Percentiles rank a stretch among this genome's conserved stretches.
phyloP scores from a whole-genome alignment of 2,329 filamentous ascomycete species.

The Allantophomopsis cytisporea region DNA sequence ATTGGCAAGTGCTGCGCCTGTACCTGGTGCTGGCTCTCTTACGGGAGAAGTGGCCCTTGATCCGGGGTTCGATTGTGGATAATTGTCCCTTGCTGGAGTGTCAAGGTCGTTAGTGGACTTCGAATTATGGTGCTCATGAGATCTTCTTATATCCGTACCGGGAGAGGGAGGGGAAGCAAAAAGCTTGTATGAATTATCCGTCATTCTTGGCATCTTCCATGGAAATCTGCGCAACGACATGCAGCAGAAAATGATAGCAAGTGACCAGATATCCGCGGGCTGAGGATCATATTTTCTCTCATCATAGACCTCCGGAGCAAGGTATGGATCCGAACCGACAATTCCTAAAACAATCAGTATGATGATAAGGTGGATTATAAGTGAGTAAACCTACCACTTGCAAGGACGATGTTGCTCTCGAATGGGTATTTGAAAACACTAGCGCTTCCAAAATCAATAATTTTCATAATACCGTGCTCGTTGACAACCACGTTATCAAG shows the following conservation, averaged over 20 bases:
- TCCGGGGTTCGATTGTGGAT: conserved; percentile 8
- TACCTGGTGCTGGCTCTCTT: conserved; percentile 7
- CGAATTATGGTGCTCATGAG: conserved; percentile 11
- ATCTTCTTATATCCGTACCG: conserved; percentile 27
- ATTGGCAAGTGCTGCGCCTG: conserved; percentile 2
- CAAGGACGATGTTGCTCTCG: conserved; percentile 72
- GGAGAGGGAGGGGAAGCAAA: conserved; percentile 79
- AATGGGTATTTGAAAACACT: conserved; percentile 97
- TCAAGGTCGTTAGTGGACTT: conserved; percentile 11
- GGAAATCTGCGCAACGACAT: conserved; percentile 93
- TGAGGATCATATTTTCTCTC: conserved; percentile 86
- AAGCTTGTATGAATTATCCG: conserved; percentile 89
- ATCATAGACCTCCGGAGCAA: conserved; percentile 94
- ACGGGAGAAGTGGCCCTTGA: conserved; percentile 6
- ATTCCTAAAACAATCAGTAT: conserved; percentile 43
- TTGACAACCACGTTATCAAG: conserved; percentile 97
- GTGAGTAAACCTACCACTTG: conserved; percentile 49
- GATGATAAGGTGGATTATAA: neutral
- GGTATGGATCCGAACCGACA: conserved; percentile 81
- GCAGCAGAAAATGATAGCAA: conserved; percentile 97
- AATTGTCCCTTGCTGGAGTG: conserved; percentile 6
- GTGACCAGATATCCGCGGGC: conserved; percentile 91
- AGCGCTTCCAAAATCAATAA: conserved; percentile 97
- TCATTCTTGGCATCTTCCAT: conserved; percentile 87
- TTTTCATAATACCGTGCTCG: conserved; percentile 94